A percentile compares a stretch with the other conserved stretches of the same genome.
Evolutionary conservation across 441 rosid genomes (phyloP).

Genomic region (Geranium incanum): DNA sequence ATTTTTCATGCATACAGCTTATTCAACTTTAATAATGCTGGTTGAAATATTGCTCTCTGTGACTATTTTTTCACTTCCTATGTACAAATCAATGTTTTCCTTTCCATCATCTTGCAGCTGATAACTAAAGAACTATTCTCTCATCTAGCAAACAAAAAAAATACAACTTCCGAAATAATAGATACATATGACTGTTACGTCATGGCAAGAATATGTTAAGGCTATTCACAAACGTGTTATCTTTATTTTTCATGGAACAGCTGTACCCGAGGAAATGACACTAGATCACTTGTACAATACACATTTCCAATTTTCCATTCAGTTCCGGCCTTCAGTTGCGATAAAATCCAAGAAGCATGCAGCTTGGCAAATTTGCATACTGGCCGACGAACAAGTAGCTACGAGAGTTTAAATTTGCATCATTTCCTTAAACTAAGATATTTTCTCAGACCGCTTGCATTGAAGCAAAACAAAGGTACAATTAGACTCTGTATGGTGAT

Average conservation of each 20-base stretch:
- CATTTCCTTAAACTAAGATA: not conserved
- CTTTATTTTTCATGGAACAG: not conserved
- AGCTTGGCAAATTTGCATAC: not conserved
- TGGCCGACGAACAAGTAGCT: not conserved
- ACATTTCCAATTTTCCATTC: not conserved
- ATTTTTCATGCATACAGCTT: not conserved
- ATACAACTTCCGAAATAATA: not conserved
- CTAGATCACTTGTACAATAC: not conserved
- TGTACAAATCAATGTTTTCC: not conserved
- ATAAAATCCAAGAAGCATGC: too few species aligned
- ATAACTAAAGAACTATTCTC: not conserved
- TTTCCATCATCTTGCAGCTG: not conserved
- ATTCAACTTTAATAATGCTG: not conserved
- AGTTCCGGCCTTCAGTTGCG: too few species aligned
- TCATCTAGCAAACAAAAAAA: not conserved
- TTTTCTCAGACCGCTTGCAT: not conserved
- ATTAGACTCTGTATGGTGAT: not conserved
- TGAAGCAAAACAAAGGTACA: not conserved
- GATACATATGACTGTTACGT: not conserved
- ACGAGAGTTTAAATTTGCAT: not conserved
- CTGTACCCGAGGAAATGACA: not conserved
- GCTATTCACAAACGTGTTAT: not conserved
- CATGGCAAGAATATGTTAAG: not conserved
- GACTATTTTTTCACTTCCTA: not conserved
- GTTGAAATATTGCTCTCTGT: not conserved